Conservation (phyloP, 306 rosid genomes). For the Cicer bijugum region DNA sequence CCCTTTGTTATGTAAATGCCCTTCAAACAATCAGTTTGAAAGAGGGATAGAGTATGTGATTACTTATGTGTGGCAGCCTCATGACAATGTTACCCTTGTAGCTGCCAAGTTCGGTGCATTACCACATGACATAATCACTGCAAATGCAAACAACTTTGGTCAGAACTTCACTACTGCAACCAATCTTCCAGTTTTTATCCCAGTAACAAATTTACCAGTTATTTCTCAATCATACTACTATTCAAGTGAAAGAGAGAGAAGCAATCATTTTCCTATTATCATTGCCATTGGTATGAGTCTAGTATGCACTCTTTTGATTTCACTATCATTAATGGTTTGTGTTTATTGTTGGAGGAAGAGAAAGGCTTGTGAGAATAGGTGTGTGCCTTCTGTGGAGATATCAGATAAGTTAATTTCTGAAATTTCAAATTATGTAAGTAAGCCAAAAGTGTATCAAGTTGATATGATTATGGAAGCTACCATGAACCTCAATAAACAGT, state of each 20-base stretch:
- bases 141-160: constrained; percentile 54
- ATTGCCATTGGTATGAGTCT: constrained; percentile 38
- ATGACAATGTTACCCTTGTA: constrained; percentile 50
- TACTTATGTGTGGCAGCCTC: constrained; percentile 65
- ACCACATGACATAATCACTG: constrained; percentile 38
- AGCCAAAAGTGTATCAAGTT: constrained; percentile 56
- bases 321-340: constrained; percentile 39
- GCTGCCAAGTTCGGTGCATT: constrained; percentile 57
- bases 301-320: constrained; percentile 46
- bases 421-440: constrained; percentile 65
- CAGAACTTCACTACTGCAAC: constrained; percentile 41
- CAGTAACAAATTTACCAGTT: constrained; percentile 54
- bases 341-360: constrained; percentile 35
- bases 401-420: constrained; percentile 61
- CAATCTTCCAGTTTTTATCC: constrained; percentile 58
- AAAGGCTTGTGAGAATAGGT: constrained; percentile 24
- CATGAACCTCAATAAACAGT: constrained; percentile 56
- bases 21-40: constrained; percentile 43
- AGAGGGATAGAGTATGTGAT: constrained; percentile 49
- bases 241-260: constrained; percentile 18
- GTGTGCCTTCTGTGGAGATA: constrained; percentile 34
- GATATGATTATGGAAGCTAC: constrained; percentile 62
- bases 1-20: constrained; percentile 71
- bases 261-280: constrained; percentile 29
- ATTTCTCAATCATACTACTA: constrained; percentile 48